Evolutionary conservation across 2,329 filamentous ascomycete genomes (phyloP).

Genomic region (Botrytis byssoidea): DNA sequence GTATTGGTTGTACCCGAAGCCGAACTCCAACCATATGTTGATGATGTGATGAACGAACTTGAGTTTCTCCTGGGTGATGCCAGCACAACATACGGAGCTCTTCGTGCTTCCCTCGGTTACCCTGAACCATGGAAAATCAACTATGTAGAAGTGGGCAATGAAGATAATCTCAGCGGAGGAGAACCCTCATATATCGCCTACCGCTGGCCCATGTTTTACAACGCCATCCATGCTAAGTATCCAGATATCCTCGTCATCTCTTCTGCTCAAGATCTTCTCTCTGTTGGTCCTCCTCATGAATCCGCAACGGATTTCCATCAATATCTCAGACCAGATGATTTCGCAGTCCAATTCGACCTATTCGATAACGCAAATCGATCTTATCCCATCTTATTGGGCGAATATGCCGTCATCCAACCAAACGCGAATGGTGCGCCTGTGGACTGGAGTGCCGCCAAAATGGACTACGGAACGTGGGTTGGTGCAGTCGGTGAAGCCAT

Average conservation of each 20-base stretch:
- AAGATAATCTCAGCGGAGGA: constrained; percentile 49
- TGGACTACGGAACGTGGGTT: constrained; percentile 31
- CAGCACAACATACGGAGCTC: constrained; percentile 47
- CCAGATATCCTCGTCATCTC: constrained; percentile 48
- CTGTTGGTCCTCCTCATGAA: constrained; percentile 6
- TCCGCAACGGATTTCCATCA: constrained; percentile 32
- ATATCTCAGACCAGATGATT: constrained; percentile 32
- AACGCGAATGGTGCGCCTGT: constrained; percentile 25
- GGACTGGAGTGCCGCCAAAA: constrained; percentile 18
- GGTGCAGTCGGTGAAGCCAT: constrained; percentile 35
- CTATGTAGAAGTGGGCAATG: constrained; percentile 52
- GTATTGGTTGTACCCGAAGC: constrained; percentile 40
- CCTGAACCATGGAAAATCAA: constrained; percentile 50
- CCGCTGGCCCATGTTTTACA: constrained; percentile 49
- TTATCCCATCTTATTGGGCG: constrained; percentile 33
- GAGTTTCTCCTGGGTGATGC: constrained; percentile 50
- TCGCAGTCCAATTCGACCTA: constrained; percentile 28
- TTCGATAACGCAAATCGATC: constrained; percentile 29
- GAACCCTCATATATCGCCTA: constrained; percentile 40
- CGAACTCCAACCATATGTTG: constrained; percentile 47
- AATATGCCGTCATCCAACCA: constrained; percentile 34
- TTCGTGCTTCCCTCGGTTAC: constrained; percentile 50
- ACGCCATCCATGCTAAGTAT: constrained; percentile 43
- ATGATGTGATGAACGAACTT: constrained; percentile 51
- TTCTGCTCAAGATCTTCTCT: constrained; percentile 29